phyloP scores from a whole-genome alignment of 1,284 basidiomycete species.

The Boletus subluridellus region DNA sequence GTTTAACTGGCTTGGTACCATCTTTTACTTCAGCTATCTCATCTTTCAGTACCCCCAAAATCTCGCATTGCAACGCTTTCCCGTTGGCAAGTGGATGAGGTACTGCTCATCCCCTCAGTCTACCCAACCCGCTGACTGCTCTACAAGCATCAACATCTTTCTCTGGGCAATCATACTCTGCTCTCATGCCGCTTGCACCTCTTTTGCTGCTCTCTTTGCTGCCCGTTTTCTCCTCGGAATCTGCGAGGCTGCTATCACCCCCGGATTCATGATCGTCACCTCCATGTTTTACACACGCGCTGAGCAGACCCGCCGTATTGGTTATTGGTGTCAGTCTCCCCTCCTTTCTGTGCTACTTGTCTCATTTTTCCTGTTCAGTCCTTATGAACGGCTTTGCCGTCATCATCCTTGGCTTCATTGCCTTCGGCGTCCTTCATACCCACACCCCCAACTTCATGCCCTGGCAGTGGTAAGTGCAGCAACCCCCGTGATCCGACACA shows the following conservation, averaged over 20 bases:
- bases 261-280: constrained; percentile 73
- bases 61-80: constrained; percentile 71
- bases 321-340: constrained; percentile 65
- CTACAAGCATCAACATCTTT: constrained; percentile 49
- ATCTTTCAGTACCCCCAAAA: constrained; percentile 69
- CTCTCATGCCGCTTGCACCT: constrained; percentile 53
- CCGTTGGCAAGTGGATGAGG: constrained; percentile 72
- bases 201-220: constrained; percentile 51
- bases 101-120: constrained; percentile 21
- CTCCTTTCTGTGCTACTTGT: not conserved
- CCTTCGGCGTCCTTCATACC: constrained; percentile 50
- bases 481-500: not conserved
- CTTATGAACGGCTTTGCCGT: constrained; percentile 61
- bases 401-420: constrained; percentile 65
- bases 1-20: constrained; percentile 69
- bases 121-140: not conserved
- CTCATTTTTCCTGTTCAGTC: constrained; percentile 36
- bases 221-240: constrained; percentile 53
- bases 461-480: constrained; percentile 48
- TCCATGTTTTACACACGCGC: constrained; percentile 75
- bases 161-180: constrained; percentile 49
- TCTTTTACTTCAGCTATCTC: constrained; percentile 69
- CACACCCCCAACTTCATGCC: constrained; percentile 44
- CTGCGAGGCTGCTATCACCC: constrained; percentile 71
- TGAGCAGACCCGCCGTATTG: constrained; percentile 70